Evolutionary conservation across 2,329 filamentous ascomycete genomes (phyloP).

Genomic region (Fusarium staphyleae): DNA sequence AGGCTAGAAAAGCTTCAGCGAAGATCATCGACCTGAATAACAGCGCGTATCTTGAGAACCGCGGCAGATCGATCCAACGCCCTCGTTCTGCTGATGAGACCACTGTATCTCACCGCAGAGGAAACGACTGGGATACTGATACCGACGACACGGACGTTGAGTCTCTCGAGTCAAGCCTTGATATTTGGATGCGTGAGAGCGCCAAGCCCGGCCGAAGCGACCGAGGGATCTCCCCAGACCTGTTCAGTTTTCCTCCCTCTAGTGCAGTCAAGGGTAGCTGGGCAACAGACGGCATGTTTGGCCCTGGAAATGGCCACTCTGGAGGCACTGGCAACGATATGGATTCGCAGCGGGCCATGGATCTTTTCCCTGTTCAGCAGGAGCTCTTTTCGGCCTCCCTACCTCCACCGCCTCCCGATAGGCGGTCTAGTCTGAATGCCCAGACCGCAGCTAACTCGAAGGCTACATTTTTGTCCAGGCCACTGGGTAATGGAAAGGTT

Average conservation of each 20-base stretch:
- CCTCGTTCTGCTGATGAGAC: slow-evolving; percentile 58
- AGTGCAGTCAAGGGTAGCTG: slow-evolving; percentile 50
- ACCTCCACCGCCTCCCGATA: slow-evolving; percentile 57
- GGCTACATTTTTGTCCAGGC: slow-evolving; percentile 29
- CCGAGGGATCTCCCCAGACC: slow-evolving; percentile 55
- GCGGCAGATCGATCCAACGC: slow-evolving; percentile 44
- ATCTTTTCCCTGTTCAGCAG: slow-evolving; percentile 53
- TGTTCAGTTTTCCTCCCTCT: slow-evolving; percentile 62
- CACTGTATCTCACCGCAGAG: slow-evolving; percentile 50
- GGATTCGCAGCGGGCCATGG: slow-evolving; percentile 53
- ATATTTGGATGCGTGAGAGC: slow-evolving; percentile 66
- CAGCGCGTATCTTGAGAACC: slow-evolving; percentile 29
- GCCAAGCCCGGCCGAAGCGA: slow-evolving; percentile 48
- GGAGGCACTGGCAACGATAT: slow-evolving; percentile 38
- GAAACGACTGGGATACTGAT: slow-evolving; percentile 55
- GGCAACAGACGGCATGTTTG: slow-evolving; percentile 58
- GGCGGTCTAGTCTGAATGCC: slow-evolving; percentile 62
- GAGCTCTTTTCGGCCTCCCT: slow-evolving; percentile 48
- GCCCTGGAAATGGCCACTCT: slow-evolving; percentile 35
- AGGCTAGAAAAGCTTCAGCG: slow-evolving; percentile 26
- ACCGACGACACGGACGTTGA: slow-evolving; percentile 51
- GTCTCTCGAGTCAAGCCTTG: slow-evolving; percentile 59
- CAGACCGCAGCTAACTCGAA: slow-evolving; percentile 47
- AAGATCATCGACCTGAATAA: slow-evolving; percentile 36
- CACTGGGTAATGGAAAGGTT: slow-evolving; percentile 20